These are phyloP conservation scores for Fusarium sp. DNA, from an alignment of 2,329 filamentous ascomycete genomes.

Conservation along the genomic window DNA sequence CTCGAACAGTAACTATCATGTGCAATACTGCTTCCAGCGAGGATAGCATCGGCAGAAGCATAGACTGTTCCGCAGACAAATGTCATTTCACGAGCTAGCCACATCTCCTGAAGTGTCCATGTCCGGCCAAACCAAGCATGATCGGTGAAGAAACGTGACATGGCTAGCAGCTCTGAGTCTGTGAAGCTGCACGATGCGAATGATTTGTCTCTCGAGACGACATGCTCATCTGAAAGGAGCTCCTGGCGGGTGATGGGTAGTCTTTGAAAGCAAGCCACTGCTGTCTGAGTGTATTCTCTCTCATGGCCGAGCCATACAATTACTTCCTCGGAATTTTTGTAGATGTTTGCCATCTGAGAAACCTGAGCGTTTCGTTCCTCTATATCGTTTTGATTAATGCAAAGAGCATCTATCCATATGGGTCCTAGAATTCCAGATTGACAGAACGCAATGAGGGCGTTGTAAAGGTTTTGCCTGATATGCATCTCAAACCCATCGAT, in stretches of 20 bases:
- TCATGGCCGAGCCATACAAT: neutral
- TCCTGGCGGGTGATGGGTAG: neutral
- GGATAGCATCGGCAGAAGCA: neutral
- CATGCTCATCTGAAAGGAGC: neutral
- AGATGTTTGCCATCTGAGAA: neutral
- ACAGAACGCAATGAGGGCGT: neutral
- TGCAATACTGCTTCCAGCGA: neutral
- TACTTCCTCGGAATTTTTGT: neutral
- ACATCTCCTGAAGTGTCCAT: conserved; percentile 10
- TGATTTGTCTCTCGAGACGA: neutral
- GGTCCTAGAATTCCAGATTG: neutral
- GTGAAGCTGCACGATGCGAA: neutral
- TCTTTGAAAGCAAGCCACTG: neutral
- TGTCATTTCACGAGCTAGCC: neutral
- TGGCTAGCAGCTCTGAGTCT: neutral
- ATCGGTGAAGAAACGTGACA: neutral
- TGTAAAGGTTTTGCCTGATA: neutral
- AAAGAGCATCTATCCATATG: neutral
- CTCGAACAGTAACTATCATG: neutral
- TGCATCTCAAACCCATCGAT: neutral
- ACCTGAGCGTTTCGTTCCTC: neutral
- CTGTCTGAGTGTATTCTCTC: neutral
- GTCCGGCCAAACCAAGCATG: neutral
- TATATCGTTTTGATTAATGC: neutral
- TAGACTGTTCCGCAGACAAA: neutral